phyloP scores from a whole-genome alignment of 2,329 filamentous ascomycete genomes.

The Trichophyton verrucosum region DNA sequence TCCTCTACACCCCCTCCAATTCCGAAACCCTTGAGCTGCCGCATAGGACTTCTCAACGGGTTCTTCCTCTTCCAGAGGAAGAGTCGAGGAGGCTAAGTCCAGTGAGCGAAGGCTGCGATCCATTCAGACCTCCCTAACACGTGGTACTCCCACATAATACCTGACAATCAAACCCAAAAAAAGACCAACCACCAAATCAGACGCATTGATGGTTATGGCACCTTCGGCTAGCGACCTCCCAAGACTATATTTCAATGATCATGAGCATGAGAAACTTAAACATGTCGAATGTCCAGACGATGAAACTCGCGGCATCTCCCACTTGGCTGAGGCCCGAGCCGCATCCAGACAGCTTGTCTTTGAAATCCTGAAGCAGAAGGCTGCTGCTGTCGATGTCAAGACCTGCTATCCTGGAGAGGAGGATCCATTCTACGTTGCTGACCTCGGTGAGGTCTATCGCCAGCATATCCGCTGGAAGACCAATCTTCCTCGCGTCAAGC shows the following conservation, averaged over 20 bases:
- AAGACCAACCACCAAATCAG: not conserved
- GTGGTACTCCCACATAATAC: not conserved
- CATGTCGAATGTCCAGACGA: slow-evolving; percentile 28
- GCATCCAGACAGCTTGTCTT: slow-evolving; percentile 70
- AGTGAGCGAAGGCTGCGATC: slow-evolving; percentile 78
- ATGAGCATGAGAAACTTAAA: slow-evolving; percentile 21
- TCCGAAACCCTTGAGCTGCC: slow-evolving; percentile 74
- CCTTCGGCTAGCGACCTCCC: slow-evolving; percentile 50
- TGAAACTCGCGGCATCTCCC: slow-evolving; percentile 37
- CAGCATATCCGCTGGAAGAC: slow-evolving; percentile 98
- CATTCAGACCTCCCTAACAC: slow-evolving; percentile 91
- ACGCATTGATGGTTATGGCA: slow-evolving; percentile 51
- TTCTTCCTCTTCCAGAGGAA: slow-evolving; percentile 99
- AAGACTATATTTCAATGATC: slow-evolving; percentile 30
- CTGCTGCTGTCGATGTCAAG: slow-evolving; percentile 74
- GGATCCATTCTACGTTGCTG: slow-evolving; percentile 95
- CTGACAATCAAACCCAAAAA: not conserved
- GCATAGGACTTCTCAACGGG: slow-evolving; percentile 96
- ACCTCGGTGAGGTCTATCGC: slow-evolving; percentile 96
- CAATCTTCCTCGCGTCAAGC: slow-evolving; percentile 82
- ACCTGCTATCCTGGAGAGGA: slow-evolving; percentile 84
- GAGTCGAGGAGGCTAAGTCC: slow-evolving; percentile 98
- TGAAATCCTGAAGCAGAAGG: slow-evolving; percentile 72
- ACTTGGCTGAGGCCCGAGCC: slow-evolving; percentile 31
- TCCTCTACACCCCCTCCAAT: slow-evolving; percentile 36